Conservation (phyloP, 345 rosid genomes). For the Heritiera littoralis region DNA sequence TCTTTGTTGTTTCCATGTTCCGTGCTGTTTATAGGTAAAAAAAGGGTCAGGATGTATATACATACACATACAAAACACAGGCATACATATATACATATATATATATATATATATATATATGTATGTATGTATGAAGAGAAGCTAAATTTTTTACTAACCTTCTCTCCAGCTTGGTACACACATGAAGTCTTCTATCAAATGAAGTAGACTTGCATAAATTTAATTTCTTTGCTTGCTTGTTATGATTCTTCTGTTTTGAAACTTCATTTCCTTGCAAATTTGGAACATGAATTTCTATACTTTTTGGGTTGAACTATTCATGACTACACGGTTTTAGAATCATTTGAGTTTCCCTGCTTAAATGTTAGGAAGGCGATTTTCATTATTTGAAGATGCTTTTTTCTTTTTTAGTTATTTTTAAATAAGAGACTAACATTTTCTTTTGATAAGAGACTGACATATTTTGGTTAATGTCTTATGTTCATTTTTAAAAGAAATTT, state of each 20-base stretch:
- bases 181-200: background rate
- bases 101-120: no score
- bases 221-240: background rate
- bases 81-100: no score
- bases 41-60: background rate
- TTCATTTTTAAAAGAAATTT: slow-evolving; percentile 54
- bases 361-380: background rate
- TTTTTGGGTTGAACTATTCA: background rate
- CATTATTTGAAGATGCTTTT: background rate
- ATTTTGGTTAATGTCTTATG: background rate
- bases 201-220: background rate
- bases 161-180: background rate
- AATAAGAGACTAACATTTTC: background rate
- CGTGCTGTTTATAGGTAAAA: background rate
- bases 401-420: background rate
- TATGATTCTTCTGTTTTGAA: background rate
- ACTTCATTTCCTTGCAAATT: background rate
- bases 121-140: background rate
- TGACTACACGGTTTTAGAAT: background rate
- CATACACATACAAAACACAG: no score
- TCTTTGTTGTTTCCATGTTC: background rate
- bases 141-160: background rate
- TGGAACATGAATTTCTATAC: background rate
- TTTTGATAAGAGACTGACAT: slow-evolving; percentile 13
- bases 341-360: slow-evolving; percentile 2